phyloP scores from a whole-genome alignment of 257 asterid genomes.

The Coffea eugenioides region DNA sequence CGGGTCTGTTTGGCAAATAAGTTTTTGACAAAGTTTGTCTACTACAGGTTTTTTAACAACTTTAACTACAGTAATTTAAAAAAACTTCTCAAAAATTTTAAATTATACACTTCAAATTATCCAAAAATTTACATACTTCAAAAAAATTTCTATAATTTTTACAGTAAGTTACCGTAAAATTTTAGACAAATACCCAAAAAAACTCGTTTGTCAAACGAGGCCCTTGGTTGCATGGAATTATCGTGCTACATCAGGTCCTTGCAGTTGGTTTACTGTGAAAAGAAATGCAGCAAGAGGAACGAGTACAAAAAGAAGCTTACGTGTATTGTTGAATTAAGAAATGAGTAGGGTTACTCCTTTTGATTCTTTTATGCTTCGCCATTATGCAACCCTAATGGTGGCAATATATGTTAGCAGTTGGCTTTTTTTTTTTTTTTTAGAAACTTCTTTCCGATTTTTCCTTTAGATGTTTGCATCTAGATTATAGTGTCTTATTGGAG shows the following conservation, averaged over 20 bases:
- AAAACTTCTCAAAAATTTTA: no score
- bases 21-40: no score
- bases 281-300: neutral
- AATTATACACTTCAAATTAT: no score
- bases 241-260: neutral
- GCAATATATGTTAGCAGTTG: neutral
- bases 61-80: no score
- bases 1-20: no score
- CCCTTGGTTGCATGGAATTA: neutral
- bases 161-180: no score
- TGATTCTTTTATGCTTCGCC: constrained; percentile 6
- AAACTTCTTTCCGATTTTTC: neutral
- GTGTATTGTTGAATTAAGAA: neutral
- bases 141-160: no score
- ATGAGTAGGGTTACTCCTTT: neutral
- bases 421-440: no score
- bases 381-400: neutral
- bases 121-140: no score
- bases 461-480: neutral
- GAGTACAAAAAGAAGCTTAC: neutral
- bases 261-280: neutral
- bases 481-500: neutral
- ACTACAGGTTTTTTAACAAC: no score
- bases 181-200: no score
- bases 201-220: no score